These are phyloP conservation scores for Colletotrichum salicis DNA, from an alignment of 2,329 filamentous ascomycete species.

Conservation along the genomic window DNA sequence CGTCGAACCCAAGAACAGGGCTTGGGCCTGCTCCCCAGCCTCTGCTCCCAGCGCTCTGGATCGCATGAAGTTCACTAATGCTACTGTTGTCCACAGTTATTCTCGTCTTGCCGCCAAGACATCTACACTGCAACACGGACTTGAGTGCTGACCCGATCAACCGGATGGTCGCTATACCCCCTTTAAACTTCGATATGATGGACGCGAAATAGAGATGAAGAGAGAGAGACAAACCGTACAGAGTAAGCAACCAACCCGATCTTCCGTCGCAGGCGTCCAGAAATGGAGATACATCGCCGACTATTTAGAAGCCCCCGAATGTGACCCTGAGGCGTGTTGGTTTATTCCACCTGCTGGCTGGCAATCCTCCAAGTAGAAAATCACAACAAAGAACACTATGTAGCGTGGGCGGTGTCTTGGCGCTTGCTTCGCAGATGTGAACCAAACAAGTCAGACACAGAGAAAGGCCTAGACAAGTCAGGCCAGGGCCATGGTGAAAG, in stretches of 20 bases:
- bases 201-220: neutral
- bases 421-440: neutral
- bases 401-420: neutral
- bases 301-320: neutral
- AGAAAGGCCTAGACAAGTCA: too few species aligned
- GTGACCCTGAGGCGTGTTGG: neutral
- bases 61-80: neutral
- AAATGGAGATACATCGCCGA: neutral
- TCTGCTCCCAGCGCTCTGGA: neutral
- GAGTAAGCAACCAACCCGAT: neutral
- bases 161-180: neutral
- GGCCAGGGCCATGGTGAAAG: neutral
- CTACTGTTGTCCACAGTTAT: neutral
- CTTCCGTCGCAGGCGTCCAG: neutral
- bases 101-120: neutral
- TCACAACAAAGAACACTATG: neutral
- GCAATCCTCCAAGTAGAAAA: too few species aligned
- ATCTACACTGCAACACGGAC: neutral
- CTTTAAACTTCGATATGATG: too few species aligned
- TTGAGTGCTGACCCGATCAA: neutral
- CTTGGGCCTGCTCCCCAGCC: neutral
- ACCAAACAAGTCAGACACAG: neutral
- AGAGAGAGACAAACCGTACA: neutral
- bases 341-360: neutral
- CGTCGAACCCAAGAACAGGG: neutral